Conservation (phyloP, 441 rosid genomes). For the Populus tomentosa region DNA sequence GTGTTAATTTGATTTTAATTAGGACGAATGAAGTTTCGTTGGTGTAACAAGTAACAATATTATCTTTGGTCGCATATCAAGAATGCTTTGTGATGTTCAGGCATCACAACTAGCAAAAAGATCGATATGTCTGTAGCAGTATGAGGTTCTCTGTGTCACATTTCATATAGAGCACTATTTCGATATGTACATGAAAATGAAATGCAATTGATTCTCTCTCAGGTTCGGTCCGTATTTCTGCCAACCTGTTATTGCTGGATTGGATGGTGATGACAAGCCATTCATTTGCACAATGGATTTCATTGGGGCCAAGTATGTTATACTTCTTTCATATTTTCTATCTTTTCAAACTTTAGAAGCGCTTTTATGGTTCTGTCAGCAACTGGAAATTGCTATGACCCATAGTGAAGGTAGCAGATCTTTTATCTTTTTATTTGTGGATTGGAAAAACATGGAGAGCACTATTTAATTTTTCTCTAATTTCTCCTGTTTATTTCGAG, state of each 20-base stretch:
- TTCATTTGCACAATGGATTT: conserved; percentile 98
- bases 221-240: conserved; percentile 97
- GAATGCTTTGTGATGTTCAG: neutral
- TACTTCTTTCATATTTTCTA: neutral
- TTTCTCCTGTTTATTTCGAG: neutral
- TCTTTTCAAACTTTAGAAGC: neutral
- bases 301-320: conserved; percentile 88
- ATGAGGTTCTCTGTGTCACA: neutral
- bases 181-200: neutral
- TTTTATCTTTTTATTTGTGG: neutral
- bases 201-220: conserved; percentile 14
- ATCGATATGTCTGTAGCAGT: neutral
- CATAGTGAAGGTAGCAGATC: neutral
- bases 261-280: conserved; percentile 88
- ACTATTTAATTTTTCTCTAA: too few species aligned
- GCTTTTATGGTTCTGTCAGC: neutral
- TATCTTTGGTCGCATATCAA: neutral
- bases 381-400: neutral
- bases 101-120: neutral
- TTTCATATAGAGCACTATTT: neutral
- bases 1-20: too few species aligned
- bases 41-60: neutral
- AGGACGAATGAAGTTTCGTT: neutral
- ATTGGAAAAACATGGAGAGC: neutral
- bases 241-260: conserved; percentile 95